These are phyloP conservation scores for Leccinellum rugosiceps DNA, from an alignment of 768 basidiomycete genomes.

Conservation along the genomic window DNA sequence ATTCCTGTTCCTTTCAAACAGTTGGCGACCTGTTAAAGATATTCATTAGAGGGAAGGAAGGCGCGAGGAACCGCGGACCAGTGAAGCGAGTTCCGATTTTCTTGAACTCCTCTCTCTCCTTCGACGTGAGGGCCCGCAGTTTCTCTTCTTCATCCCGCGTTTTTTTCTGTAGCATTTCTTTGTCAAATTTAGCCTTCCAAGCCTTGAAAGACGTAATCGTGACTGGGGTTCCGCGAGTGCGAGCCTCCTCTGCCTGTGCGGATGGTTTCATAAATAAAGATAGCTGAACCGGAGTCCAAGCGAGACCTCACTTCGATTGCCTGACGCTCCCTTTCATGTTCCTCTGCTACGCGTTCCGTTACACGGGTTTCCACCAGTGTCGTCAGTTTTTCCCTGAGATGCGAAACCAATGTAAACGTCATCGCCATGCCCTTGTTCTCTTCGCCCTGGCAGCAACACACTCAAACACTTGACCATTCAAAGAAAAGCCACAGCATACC, in stretches of 20 bases:
- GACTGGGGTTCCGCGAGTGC: slow-evolving; percentile 89
- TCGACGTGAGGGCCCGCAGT: slow-evolving; percentile 64
- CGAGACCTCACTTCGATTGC: slow-evolving; percentile 63
- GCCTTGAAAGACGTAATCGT: slow-evolving; percentile 74
- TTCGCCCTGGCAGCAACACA: slow-evolving; percentile 56
- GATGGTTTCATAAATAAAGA: slow-evolving; percentile 1
- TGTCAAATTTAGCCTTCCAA: slow-evolving; percentile 81
- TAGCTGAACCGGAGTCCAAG: background rate
- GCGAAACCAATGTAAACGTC: slow-evolving; percentile 91
- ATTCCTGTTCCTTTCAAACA: slow-evolving; percentile 82
- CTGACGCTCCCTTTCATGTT: slow-evolving; percentile 67
- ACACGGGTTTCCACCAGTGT: slow-evolving; percentile 57
- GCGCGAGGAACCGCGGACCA: slow-evolving; percentile 46
- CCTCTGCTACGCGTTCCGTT: slow-evolving; percentile 55
- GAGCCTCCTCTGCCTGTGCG: slow-evolving; percentile 77
- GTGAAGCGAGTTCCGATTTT: slow-evolving; percentile 56
- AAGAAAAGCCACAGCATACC: slow-evolving; percentile 37
- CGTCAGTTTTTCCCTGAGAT: slow-evolving; percentile 76
- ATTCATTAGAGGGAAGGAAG: slow-evolving; percentile 3
- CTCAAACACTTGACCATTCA: background rate
- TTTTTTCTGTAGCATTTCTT: slow-evolving; percentile 56
- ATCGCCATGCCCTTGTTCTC: slow-evolving; percentile 95
- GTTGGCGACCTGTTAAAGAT: slow-evolving; percentile 69
- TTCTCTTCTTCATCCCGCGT: slow-evolving; percentile 75
- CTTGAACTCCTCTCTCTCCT: slow-evolving; percentile 85